Evolutionary conservation across 345 rosid species (phyloP), one percentile per base, ranked within the genome.

Genomic region (Lagerstroemia speciosa): DNA sequence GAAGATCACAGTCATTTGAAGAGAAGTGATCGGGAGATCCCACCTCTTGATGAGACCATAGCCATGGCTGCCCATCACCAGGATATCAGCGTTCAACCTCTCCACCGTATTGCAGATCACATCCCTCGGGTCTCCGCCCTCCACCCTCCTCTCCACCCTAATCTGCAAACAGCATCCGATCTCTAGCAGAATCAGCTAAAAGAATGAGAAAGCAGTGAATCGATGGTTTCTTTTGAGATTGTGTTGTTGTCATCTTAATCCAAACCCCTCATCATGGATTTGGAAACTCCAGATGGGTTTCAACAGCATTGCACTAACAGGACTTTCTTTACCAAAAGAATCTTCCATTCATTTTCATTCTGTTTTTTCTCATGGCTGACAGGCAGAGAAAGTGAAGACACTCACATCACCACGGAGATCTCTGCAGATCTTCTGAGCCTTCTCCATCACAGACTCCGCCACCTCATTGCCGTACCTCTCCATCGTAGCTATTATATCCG

Each of bases 21-120:
- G 29, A 14, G 22, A 55, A 55, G 12, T 14, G 30, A 34, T 31
- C 24, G 79, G 20, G 41, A 45, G 40, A 1, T 31, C 16, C 3
- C 20, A 84, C 89, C 92, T 85, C 70, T 85, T 79, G 72, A 87
- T 82, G 2, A 72, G 70, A 46, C 93, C 90, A 40, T 85, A 85
- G 29, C 90, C 90, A 26, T 81, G 93, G 73, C 83, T 79, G 8
- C 93, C 93, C 84, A 85, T 79, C 41, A 87, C 90, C 6, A 87
- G 70, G 64, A 87, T 36, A 36, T 85, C 86, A 41, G 73, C 84
- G 6, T 73, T 31, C 27, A 82, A 64, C 72, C 76, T 84, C 57
- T 85, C 84, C 2, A 78, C 87, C 83, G 55, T 72, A 60, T 81
- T 52, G 71, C 87, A 85, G 22, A 88, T 84, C 71, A 85, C 88